Base-by-base conservation (phyloP, 169 alveolate species). In the Plasmodium malariae region DNA sequence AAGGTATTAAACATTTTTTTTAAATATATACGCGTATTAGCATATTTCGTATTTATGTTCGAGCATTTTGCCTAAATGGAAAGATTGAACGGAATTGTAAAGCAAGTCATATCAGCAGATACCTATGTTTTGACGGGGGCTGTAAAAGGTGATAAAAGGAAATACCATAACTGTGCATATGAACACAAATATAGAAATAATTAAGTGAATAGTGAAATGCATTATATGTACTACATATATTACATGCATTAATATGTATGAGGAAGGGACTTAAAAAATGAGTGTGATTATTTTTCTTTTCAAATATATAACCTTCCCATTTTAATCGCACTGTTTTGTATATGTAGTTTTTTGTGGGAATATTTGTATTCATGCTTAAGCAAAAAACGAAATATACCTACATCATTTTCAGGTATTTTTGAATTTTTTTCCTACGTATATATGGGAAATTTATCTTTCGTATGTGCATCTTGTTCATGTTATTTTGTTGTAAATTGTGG, bases 41-140 rank as follows among this genome's bases (percentile, higher is more conserved):
- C n/a, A 54, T 4, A 21, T 54, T 70, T 70, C 30, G 7, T 54
- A 28, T 54, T 48, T 76, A 68, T 54, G 14, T 28, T 30, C 11
- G 43, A 54, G 19, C 17, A 57, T 32, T 68, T 57, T 36, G n/a
- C 43, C 12, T 67, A 83, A 67, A 83, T 83, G 91, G 91, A 83
- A 54, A 83, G 83, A 48, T 62, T 83, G 48, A 67, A 67, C 34
- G 91, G 91, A 21, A 69, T 83, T 28, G 91, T 83, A 68, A 83
- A 83, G 45, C 91, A 83, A 62, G 91, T 83, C 34, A 59, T 60
- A 60, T 83, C 91, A 21, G 91, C 91, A 17, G 91, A 83, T 37
- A 83, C 91, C 74, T 83, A 83, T 45, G 19, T 83, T 65, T 68
- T 83, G 55, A 57, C 51, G 28, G 91, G 91, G 9, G 86, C 91